Percentiles rank a stretch among this genome's conserved stretches.
Conservation (phyloP, 305 asterid genomes). For the Fraxinus latifolia region DNA sequence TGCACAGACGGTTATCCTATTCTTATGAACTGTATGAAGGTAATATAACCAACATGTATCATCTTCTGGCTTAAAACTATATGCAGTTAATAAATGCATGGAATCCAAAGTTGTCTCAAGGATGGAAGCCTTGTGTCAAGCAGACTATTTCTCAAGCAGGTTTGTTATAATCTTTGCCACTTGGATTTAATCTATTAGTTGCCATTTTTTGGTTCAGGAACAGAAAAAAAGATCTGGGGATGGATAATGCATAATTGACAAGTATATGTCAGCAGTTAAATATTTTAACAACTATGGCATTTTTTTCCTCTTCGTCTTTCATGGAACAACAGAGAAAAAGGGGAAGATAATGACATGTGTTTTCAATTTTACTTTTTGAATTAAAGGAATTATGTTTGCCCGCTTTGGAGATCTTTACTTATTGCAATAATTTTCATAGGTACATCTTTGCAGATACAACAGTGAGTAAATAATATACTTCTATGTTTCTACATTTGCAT, state of each 20-base stretch:
- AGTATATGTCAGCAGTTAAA: not conserved
- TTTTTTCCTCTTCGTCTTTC: not conserved
- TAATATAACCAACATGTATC: not conserved
- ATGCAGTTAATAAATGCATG: conserved; percentile 79
- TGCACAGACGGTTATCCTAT: conserved; percentile 1
- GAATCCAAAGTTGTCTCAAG: conserved; percentile 71
- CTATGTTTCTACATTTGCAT: not conserved
- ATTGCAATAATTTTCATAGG: not conserved
- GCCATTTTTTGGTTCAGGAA: not conserved
- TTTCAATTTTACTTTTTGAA: not conserved
- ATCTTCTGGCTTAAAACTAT: conserved; percentile 11
- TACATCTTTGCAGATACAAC: not conserved
- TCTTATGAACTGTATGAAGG: not conserved
- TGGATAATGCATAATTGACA: not conserved
- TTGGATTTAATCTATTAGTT: conserved; percentile 1
- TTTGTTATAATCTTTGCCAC: conserved; percentile 20
- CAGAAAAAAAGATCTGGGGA: not conserved
- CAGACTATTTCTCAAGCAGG: conserved; percentile 65
- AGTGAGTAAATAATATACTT: not conserved
- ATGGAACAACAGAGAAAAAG: not conserved
- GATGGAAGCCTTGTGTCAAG: conserved; percentile 84
- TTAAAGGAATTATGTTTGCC: not conserved
- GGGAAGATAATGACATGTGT: not conserved
- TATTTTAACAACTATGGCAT: not conserved
- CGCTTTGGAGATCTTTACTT: not conserved